phyloP scores from a whole-genome alignment of 1,284 basidiomycete genomes.

The Lentinus polychrous region DNA sequence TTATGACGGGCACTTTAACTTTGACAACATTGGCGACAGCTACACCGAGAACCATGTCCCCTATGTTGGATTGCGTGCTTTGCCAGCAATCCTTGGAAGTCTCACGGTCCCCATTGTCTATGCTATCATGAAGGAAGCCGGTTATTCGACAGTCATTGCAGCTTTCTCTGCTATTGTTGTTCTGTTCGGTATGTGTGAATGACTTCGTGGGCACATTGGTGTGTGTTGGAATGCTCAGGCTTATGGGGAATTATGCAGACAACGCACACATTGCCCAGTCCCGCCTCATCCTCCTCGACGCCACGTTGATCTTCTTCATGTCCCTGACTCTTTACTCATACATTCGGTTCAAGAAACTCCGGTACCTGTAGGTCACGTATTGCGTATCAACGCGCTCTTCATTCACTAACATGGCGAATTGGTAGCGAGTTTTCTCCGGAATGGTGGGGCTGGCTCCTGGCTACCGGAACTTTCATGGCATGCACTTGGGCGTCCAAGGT shows the following conservation, averaged over 20 bases:
- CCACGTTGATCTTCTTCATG: constrained; percentile 95
- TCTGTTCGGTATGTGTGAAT: constrained; percentile 71
- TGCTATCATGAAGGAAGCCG: constrained; percentile 96
- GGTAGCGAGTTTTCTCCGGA: constrained; percentile 74
- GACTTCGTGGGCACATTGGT: not conserved
- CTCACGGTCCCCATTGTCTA: constrained; percentile 90
- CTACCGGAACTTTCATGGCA: constrained; percentile 90
- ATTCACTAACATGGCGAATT: constrained; percentile 5
- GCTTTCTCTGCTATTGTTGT: constrained; percentile 84
- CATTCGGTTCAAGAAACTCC: constrained; percentile 91
- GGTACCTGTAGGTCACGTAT: constrained; percentile 65
- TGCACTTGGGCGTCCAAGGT: constrained; percentile 98
- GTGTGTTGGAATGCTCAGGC: not conserved
- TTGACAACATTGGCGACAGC: constrained; percentile 93
- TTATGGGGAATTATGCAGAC: constrained; percentile 42
- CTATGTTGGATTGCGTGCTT: constrained; percentile 87
- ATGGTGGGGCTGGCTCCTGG: constrained; percentile 95
- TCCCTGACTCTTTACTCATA: constrained; percentile 92
- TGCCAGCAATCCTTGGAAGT: constrained; percentile 88
- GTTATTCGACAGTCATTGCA: constrained; percentile 85
- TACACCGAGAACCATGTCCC: constrained; percentile 87
- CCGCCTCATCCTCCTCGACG: constrained; percentile 93
- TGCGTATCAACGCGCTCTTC: not conserved
- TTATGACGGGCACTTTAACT: constrained; percentile 90
- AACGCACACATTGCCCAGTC: constrained; percentile 96